Percentiles rank a stretch among this genome's conserved stretches.
Evolutionary conservation across 192 early-diverging fungal genomes (phyloP).

Genomic region (Entomortierella beljakovae): DNA sequence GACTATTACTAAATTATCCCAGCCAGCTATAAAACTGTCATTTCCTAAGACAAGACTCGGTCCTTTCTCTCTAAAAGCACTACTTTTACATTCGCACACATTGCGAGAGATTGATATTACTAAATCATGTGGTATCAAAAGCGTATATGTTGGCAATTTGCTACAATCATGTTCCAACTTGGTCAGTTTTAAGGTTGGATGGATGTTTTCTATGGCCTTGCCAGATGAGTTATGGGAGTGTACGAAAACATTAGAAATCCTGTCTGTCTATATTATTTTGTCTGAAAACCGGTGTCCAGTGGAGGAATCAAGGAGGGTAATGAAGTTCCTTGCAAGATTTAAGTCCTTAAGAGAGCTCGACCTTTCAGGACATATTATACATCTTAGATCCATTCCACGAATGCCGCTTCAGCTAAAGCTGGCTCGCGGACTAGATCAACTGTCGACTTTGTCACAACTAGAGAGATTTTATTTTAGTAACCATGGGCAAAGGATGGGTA

Average conservation of each 20-base stretch:
- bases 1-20: too few relatives aligned
- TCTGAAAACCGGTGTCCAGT: too few relatives aligned
- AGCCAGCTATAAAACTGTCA: too few relatives aligned
- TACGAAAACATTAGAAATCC: background rate
- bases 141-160: background rate
- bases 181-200: background rate
- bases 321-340: background rate
- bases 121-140: background rate
- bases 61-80: too few relatives aligned
- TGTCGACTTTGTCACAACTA: background rate
- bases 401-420: background rate
- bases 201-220: background rate
- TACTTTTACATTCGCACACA: background rate
- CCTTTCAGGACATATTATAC: background rate
- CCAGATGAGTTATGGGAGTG: background rate
- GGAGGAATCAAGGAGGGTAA: background rate
- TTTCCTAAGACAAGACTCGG: too few relatives aligned
- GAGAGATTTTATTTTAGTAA: background rate
- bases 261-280: background rate
- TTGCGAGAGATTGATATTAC: background rate
- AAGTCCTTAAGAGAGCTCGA: background rate
- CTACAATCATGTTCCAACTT: background rate
- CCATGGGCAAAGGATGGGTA: background rate
- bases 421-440: background rate
- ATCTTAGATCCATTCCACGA: background rate